Percentiles rank a stretch among this genome's conserved stretches.
phyloP scores from a whole-genome alignment of 2,329 filamentous ascomycete genomes.

The Cryphonectria japonica region DNA sequence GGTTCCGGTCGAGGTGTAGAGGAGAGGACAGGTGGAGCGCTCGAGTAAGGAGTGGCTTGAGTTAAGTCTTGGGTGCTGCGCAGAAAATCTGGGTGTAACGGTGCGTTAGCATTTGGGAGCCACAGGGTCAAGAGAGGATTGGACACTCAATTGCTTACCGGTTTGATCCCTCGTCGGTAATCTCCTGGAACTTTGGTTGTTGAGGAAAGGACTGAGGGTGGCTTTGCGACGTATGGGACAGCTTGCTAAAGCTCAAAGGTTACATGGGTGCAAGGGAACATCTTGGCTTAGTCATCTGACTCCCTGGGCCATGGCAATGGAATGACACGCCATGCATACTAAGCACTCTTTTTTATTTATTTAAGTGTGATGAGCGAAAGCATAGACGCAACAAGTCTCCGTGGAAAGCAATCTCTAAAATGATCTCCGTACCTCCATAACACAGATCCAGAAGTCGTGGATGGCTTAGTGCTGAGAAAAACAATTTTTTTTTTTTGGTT shows the following conservation, averaged over 20 bases:
- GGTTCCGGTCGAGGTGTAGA: neutral
- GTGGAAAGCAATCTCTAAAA: neutral
- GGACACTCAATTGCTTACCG: neutral
- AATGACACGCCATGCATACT: neutral
- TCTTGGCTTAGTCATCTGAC: conserved; percentile 7
- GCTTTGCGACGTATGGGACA: conserved; percentile 33
- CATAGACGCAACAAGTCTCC: neutral
- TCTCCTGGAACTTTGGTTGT: neutral
- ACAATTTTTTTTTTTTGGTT: conserved; percentile 18
- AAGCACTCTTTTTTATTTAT: too few relatives aligned
- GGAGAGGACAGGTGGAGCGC: conserved; percentile 14
- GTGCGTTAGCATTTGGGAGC: neutral
- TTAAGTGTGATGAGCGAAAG: neutral
- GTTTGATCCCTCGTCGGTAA: neutral
- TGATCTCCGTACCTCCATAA: neutral
- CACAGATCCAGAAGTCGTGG: neutral
- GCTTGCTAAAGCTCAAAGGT: conserved; percentile 6
- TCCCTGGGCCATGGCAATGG: neutral
- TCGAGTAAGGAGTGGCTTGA: conserved; percentile 6
- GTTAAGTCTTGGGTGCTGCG: neutral
- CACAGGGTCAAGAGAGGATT: neutral
- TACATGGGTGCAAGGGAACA: neutral
- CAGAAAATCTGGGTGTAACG: neutral
- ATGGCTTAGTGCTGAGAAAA: conserved; percentile 8
- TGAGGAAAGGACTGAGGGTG: conserved; percentile 2